These are phyloP conservation scores for Exophiala oligosperma DNA, from an alignment of 2,329 filamentous ascomycete genomes.

Conservation along the genomic window DNA sequence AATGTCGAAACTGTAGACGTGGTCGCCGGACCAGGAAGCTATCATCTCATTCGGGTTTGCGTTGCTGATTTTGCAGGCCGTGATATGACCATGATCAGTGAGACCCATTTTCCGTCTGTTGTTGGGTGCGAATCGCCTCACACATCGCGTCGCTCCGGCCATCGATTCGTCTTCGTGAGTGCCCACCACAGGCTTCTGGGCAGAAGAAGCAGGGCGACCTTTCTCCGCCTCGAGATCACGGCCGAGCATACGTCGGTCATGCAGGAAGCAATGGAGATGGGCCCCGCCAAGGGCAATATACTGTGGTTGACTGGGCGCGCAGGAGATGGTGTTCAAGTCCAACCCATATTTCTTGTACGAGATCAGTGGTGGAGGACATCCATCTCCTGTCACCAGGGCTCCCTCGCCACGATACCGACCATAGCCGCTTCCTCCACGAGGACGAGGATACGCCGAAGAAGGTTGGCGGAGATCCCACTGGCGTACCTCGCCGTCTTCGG, in stretches of 20 bases:
- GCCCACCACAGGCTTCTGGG: slow-evolving; percentile 39
- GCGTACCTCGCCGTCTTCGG: slow-evolving; percentile 68
- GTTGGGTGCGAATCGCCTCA: slow-evolving; percentile 64
- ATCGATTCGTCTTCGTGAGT: slow-evolving; percentile 56
- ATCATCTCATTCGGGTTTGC: slow-evolving; percentile 67
- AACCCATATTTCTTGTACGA: slow-evolving; percentile 64
- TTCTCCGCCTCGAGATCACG: slow-evolving; percentile 57
- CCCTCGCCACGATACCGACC: slow-evolving; percentile 28
- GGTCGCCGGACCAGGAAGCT: slow-evolving; percentile 67
- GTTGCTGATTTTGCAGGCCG: slow-evolving; percentile 70
- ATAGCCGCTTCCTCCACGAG: slow-evolving; percentile 47
- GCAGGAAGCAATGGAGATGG: slow-evolving; percentile 67
- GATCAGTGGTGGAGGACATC: slow-evolving; percentile 61
- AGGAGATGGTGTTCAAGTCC: slow-evolving; percentile 68
- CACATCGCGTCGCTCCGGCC: slow-evolving; percentile 62
- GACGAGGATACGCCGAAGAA: slow-evolving; percentile 61
- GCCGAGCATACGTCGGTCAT: slow-evolving; percentile 67
- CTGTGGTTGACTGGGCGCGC: slow-evolving; percentile 65
- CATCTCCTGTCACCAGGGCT: slow-evolving; percentile 50
- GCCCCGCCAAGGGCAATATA: slow-evolving; percentile 70
- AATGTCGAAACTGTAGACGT: slow-evolving; percentile 67
- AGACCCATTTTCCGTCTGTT: slow-evolving; percentile 56
- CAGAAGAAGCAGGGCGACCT: slow-evolving; percentile 44
- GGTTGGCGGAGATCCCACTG: slow-evolving; percentile 69
- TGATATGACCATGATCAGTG: slow-evolving; percentile 64